Evolutionary conservation across 2,329 filamentous ascomycete genomes (phyloP).

Genomic region (Penicillium rolfsii): DNA sequence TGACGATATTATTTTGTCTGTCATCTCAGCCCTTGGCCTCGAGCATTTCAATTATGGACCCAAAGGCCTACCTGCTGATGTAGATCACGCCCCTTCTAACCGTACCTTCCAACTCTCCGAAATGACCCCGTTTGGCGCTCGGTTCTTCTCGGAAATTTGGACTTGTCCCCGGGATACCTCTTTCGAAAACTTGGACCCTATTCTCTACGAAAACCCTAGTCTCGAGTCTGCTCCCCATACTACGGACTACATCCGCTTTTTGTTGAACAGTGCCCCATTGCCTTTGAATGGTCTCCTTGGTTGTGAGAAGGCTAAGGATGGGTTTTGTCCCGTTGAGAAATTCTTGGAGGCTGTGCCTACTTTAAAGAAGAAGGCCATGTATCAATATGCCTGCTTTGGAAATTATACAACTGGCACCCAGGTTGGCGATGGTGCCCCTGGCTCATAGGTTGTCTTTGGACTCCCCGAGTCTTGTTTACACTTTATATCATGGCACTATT

Average conservation of each 20-base stretch:
- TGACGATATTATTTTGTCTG: conserved; percentile 57
- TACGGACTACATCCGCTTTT: conserved; percentile 35
- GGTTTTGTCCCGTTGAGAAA: conserved; percentile 35
- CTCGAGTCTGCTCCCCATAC: conserved; percentile 20
- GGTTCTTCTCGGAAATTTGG: conserved; percentile 60
- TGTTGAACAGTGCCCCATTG: conserved; percentile 37
- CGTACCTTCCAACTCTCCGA: conserved; percentile 55
- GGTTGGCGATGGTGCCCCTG: conserved; percentile 30
- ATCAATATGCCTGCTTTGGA: conserved; percentile 37
- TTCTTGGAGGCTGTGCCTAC: conserved; percentile 31
- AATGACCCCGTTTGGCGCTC: conserved; percentile 59
- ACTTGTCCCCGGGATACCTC: conserved; percentile 46
- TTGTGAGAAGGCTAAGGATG: conserved; percentile 32
- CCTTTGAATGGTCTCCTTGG: conserved; percentile 34
- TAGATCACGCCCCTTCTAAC: conserved; percentile 46
- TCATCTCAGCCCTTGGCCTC: conserved; percentile 56
- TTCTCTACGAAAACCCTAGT: conserved; percentile 43
- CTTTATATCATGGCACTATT: background rate
- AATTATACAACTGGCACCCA: conserved; percentile 31
- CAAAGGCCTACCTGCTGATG: conserved; percentile 29
- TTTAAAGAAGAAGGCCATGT: conserved; percentile 33
- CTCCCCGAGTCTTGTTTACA: background rate
- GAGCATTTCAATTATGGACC: conserved; percentile 53
- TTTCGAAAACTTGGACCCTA: conserved; percentile 32
- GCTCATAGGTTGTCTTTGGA: background rate